Evolutionary conservation across 2,329 filamentous ascomycete genomes (phyloP), one percentile per base, ranked within the genome.

Genomic region (Mollisia scopiformis): DNA sequence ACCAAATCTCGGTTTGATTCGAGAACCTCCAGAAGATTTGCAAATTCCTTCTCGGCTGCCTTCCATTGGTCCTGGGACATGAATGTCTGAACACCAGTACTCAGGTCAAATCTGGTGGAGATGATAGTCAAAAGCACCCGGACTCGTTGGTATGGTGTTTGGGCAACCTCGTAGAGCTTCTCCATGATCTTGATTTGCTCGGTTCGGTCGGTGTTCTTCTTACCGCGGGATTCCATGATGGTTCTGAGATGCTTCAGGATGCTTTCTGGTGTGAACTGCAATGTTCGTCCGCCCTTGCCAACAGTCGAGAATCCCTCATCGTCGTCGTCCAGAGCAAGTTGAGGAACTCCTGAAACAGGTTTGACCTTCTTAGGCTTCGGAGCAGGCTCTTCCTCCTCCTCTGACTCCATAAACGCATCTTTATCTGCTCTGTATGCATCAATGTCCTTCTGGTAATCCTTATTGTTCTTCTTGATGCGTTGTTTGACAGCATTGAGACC

Each of bases 11-110:
- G 83, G 79, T 92, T 92, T 62, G 84, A 78, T 76, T 96, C 92
- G 41, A 99, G 87, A 19, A 93, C 87, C 63, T 87, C 81, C 41
- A 99, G 83, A 30, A 99, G 85, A 51, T 83, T 83, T 14, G 85
- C 85, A 64, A 98, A 88, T 75, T 99, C 95, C 75, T 89, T 87
- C 78, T 97, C 91, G 39, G 95, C 94, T 39, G 90, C 82, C 82
- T 97, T 97, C 96, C 95, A 99, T 77, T 98, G 93, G 63, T 98
- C 95, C 63, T 96, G 84, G 46, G 92, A 87, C 93, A 99, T 98
- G 72, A 93, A 90, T 66, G 86, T 88, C 77, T 82, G 88, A 73
- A 79, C 88, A 54, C 93, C 90, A 50, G 91, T 88, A 58, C 91
- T 92, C 65, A 98, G 82, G 75, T 99, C 95, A 78, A 99, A 99